Evolutionary conservation across 2,329 filamentous ascomycete species (phyloP), one percentile per base, ranked within the genome.

Genomic region (Emmonsiellopsis sp.): DNA sequence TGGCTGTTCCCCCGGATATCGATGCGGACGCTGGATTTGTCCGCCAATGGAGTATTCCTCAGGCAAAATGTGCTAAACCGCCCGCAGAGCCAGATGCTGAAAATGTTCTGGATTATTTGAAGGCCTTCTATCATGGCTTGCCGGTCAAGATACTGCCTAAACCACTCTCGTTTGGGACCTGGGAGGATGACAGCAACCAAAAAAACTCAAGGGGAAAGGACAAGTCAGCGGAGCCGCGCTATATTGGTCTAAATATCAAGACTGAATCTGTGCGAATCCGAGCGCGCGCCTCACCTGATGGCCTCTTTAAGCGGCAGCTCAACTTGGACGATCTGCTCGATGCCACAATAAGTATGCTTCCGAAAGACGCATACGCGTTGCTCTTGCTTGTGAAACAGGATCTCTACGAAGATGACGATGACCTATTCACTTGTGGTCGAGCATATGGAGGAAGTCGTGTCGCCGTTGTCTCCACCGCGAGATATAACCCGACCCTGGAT

Each of bases 371-470:
- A 0, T 82, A 83, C 55, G 74, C 82, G 0, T 62, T 85, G 1
- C 60, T 83, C 0, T 63, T 87, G 37, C 61, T 86, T 0, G 68
- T 79, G 0, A 69, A 82, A 36, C 77, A 84, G n/a, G 84, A 87
- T 61, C 66, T 86, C 11, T 86, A 82, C 60, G 82, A 86, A 59
- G 76, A 77, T 49, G 80, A 84, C 0, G 79, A 85, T 0, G 84
- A 87, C 55, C 77, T 82, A 17, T 88, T 86, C 60, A 81, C 78
- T 51, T 85, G 83, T 56, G 84, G 84, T 0, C 69, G 83, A 32
- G 83, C 84, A 0, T 88, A 83, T 62, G 84, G 84, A 0, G 80
- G 77, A 0, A 82, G 78, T 54, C 73, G 84, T 4, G 77, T 87
- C 1, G 76, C 77, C 0, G 76, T 86, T 1, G 79, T 88, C 0